Evolutionary conservation across 805 yeast species (phyloP).

Genomic region (Blastobotrys chiropterorum): DNA sequence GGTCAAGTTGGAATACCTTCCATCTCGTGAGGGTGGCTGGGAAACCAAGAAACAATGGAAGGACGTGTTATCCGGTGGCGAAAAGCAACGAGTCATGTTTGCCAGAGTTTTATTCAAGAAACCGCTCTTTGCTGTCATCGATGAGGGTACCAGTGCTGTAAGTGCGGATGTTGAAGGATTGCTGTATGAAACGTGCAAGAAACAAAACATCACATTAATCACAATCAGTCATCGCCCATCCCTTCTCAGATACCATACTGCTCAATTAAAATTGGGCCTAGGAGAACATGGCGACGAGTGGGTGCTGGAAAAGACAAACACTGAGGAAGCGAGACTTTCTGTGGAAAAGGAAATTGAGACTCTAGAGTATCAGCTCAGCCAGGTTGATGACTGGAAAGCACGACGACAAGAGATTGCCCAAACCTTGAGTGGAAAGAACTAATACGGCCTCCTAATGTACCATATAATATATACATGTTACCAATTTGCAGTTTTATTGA

Average conservation of each 20-base stretch:
- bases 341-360: constrained; percentile 72
- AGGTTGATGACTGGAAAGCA: constrained; percentile 51
- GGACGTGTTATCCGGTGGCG: constrained; percentile 94
- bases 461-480: not conserved
- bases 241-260: constrained; percentile 77
- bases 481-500: too few relatives aligned
- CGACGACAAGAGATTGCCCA: constrained; percentile 54
- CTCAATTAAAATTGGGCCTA: constrained; percentile 59
- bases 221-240: constrained; percentile 82
- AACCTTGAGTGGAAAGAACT: constrained; percentile 23
- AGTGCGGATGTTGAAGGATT: constrained; percentile 85
- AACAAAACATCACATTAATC: constrained; percentile 65
- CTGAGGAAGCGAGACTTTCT: constrained; percentile 58
- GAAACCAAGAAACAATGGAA: constrained; percentile 63
- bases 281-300: constrained; percentile 42
- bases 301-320: constrained; percentile 58
- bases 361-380: constrained; percentile 52
- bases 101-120: constrained; percentile 77
- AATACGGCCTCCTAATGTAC: not conserved
- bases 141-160: constrained; percentile 93
- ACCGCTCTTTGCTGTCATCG: constrained; percentile 77
- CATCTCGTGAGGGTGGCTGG: constrained; percentile 56
- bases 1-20: constrained; percentile 74
- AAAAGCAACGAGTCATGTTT: constrained; percentile 82
- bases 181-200: constrained; percentile 67